phyloP scores from a whole-genome alignment of 108 stramenopile genomes.

The Skeletonema tropicum region DNA sequence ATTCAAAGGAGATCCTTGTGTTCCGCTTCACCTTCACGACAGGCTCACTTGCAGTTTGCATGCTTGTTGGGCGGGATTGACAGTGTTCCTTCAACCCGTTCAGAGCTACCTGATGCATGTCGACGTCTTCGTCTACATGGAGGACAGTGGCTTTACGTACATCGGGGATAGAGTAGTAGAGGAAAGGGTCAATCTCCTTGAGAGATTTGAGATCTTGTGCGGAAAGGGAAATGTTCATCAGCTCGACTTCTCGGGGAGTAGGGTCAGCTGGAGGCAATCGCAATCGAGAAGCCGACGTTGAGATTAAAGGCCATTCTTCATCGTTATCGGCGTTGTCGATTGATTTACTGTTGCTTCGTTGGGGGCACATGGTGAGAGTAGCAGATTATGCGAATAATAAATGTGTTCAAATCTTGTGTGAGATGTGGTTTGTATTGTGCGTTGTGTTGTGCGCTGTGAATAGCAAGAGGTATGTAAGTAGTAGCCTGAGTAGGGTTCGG shows the following conservation, averaged over 20 bases:
- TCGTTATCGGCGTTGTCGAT: too few relatives aligned
- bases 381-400: too few relatives aligned
- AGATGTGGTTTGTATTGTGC: too few relatives aligned
- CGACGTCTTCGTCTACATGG: neutral
- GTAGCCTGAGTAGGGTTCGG: too few relatives aligned
- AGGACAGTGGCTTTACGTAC: neutral
- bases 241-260: neutral
- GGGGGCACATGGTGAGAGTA: too few relatives aligned
- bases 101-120: neutral
- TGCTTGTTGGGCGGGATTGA: neutral
- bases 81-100: neutral
- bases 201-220: neutral
- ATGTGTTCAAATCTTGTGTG: too few relatives aligned
- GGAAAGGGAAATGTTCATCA: neutral
- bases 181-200: slow-evolving; percentile 8
- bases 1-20: neutral
- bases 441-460: too few relatives aligned
- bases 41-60: neutral
- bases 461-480: too few relatives aligned
- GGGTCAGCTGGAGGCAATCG: too few relatives aligned
- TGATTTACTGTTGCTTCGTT: too few relatives aligned
- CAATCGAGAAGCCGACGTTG: too few relatives aligned
- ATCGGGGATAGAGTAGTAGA: slow-evolving; percentile 10
- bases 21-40: neutral
- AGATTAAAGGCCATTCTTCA: too few relatives aligned